Base-by-base conservation (phyloP, 495 filamentous ascomycete genomes). In the Xylaria grammica region DNA sequence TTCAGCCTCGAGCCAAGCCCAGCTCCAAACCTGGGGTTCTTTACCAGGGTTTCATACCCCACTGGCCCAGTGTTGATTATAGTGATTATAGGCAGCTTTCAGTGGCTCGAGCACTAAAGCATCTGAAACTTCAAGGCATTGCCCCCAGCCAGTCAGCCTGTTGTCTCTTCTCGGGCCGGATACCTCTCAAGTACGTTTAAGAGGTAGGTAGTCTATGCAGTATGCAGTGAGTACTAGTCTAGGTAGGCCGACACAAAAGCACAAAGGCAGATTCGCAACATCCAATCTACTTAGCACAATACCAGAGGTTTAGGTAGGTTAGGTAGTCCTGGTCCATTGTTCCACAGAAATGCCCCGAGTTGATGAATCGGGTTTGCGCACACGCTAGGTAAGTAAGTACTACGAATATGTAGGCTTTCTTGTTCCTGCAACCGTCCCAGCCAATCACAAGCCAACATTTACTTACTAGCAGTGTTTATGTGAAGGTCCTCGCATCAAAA, bases 1-100 rank as follows among this genome's bases (percentile, higher is more conserved):
- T 58, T 58, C 54, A 58, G 54, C 54, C 40, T 58, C 40, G 19
- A 24, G 34, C 34, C 52, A 56, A 56, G 54, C 17, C 53, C 24
- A 3, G 26, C 40, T 26, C 5, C n/a, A 22, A 48, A 22, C 55
- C 40, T 59, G 40, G 55, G 55, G 55, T 59, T 34, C 26, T 53
- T 26, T 24, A 32, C 19, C 11, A 13, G 34, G 30, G 52, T 36
- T 22, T 4, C 34, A 36, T 11, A 36, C 32, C 52, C 30, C 30
- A 15, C 32, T 40, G 20, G 29, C 19, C 34, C 34, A 24, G 22
- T 20, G 9, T 32, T 4, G 30, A 40, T 9, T 38, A 52, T 32
- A 13, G 29, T 13, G 17, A 11, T 11, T 11, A 36, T 11, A 5
- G 32, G 32, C 32, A 36, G 27, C 36, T 44, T 22, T 42, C 29